A percentile compares a stretch with the other conserved stretches of the same genome.
Evolutionary conservation across 2,329 filamentous ascomycete species (phyloP).

Genomic region (Seiridium cupressi): DNA sequence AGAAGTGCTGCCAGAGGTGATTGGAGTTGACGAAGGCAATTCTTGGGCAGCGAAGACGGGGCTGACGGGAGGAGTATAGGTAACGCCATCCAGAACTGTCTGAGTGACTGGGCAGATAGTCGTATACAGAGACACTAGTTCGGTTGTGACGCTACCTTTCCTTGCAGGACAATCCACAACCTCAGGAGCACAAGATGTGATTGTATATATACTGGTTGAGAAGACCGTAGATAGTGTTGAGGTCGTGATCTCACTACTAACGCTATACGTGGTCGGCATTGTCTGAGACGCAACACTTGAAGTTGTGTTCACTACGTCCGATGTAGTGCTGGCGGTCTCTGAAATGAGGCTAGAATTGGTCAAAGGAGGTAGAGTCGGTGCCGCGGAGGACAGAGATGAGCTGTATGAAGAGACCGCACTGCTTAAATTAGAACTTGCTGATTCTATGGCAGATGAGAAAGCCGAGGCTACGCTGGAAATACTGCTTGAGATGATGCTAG

Average conservation of each 20-base stretch:
- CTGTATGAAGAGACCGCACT: constrained; percentile 12
- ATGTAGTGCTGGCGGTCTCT: neutral
- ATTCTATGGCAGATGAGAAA: constrained; percentile 6
- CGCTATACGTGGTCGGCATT: constrained; percentile 25
- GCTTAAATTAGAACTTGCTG: constrained; percentile 13
- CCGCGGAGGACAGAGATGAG: constrained; percentile 9
- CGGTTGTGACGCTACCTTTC: constrained; percentile 25
- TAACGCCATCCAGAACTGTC: constrained; percentile 8
- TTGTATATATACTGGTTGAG: constrained; percentile 26
- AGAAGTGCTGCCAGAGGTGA: constrained; percentile 11
- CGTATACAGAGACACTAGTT: constrained; percentile 27
- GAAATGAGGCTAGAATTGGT: neutral
- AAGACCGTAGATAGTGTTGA: constrained; percentile 26
- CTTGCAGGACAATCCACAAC: constrained; percentile 23
- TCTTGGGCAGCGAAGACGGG: constrained; percentile 1
- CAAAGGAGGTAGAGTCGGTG: neutral
- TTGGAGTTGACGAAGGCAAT: constrained; percentile 7
- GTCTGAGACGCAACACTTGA: constrained; percentile 9
- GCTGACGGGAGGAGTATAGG: constrained; percentile 1
- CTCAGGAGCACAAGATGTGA: constrained; percentile 23
- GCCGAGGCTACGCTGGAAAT: constrained; percentile 10
- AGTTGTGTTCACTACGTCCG: neutral
- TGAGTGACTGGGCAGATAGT: constrained; percentile 24
- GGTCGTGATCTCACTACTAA: constrained; percentile 25
- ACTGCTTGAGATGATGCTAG: neutral